A percentile compares a stretch with the other conserved stretches of the same genome.
phyloP scores from a whole-genome alignment of 768 basidiomycete genomes.

The Russula olivacea region DNA sequence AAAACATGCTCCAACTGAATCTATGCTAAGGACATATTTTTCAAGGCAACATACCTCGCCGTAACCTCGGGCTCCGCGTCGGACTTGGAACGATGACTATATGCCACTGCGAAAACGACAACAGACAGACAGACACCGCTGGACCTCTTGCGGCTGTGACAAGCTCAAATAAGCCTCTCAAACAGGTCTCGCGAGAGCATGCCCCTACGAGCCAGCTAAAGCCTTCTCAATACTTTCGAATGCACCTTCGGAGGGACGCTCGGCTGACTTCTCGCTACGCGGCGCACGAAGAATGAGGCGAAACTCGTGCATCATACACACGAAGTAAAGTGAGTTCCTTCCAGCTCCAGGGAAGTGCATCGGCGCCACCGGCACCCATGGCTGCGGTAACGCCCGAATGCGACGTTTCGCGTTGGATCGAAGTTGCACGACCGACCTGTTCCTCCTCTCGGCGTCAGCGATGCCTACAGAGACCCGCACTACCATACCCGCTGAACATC shows the following conservation, averaged over 20 bases:
- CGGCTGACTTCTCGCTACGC: conserved; percentile 31
- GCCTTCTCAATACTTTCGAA: conserved; percentile 55
- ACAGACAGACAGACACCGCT: no score
- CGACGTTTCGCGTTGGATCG: conserved; percentile 45
- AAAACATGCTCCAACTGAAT: no score
- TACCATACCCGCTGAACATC: conserved; percentile 68
- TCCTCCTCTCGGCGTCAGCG: conserved; percentile 82
- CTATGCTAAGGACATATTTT: no score
- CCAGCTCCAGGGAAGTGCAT: conserved; percentile 71
- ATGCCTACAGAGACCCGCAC: conserved; percentile 80
- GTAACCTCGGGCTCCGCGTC: no score
- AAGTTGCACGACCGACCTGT: conserved; percentile 53
- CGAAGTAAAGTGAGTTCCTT: conserved; percentile 61
- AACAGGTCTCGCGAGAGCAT: conserved; percentile 64
- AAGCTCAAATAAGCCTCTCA: no score
- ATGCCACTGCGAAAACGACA: no score
- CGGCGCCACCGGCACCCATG: conserved; percentile 27
- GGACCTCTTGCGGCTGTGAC: no score
- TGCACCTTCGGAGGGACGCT: conserved; percentile 29
- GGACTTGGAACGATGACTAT: no score
- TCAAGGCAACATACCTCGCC: no score
- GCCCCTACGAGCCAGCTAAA: conserved; percentile 49
- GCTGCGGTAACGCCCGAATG: conserved; percentile 24
- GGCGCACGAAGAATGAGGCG: conserved; percentile 48
- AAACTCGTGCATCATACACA: conserved; percentile 75